Base-by-base conservation (phyloP, 2,329 filamentous ascomycete species). In the Diaporthe citri region DNA sequence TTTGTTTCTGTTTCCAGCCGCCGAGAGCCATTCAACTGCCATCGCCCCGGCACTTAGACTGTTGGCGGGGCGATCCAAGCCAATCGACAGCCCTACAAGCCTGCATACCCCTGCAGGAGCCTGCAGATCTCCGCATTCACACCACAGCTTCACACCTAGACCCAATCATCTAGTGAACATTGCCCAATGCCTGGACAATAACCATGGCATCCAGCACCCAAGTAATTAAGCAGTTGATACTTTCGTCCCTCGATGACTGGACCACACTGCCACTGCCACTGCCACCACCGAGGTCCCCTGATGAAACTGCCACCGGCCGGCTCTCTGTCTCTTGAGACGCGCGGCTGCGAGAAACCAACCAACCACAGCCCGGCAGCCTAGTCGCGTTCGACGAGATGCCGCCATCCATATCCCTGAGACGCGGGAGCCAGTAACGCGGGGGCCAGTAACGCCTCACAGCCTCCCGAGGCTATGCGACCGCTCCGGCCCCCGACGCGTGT, bases 21-120 rank as follows among this genome's bases (percentile, higher is more conserved):
- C 31, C 31, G 64, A 41, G 12, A 34, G 64, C 64, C 64, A 55
- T 41, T 41, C 52, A 46, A 69, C 22, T 41, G 46, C 64, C 64
- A 55, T 69, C 64, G 66, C 20, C 25, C 56, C 67, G 72, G 72
- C 52, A 71, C 41, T 74, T 62, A 22, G 7, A 34, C 13, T 9
- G 73, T 72, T 74, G 73, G 67, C 57, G 39, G 67, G 73, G 67
- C 56, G 67, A 74, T 57, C 55, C 39, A 62, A 46, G 43, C 73
- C 73, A 74, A 64, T 66, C 64, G 43, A 64, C 46, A 66, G 59
- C 71, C 71, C 51, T 69, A 31, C 51, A 41, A 41, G 48, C 64
- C 34, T 55, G 64, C 64, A 69, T 69, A 69, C 48, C 64, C 64
- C 64, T 69, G 64, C 64, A 55, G 48, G 8, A 52, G 2, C 15